Evolutionary conservation across 441 rosid species (phyloP).

Genomic region (Aquilaria agallochum): DNA sequence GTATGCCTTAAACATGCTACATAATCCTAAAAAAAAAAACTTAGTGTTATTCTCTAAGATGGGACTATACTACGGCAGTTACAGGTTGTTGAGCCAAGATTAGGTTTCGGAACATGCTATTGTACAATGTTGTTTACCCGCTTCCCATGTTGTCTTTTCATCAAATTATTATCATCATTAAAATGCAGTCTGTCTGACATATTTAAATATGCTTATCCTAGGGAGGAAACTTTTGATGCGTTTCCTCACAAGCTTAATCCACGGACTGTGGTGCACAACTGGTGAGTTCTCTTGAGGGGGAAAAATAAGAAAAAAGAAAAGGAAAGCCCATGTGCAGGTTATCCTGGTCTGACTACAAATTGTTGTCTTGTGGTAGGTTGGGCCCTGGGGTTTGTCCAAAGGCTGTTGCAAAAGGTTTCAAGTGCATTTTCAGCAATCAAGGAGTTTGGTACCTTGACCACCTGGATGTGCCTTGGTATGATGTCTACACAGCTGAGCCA

Average conservation of each 20-base stretch:
- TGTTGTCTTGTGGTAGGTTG: conserved; percentile 36
- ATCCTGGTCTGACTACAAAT: too few species aligned
- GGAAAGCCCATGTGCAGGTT: too few species aligned
- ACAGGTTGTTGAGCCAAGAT: too few species aligned
- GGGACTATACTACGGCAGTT: background rate
- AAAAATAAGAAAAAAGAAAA: too few species aligned
- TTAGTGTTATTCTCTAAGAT: too few species aligned
- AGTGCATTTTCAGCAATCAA: conserved; percentile 84
- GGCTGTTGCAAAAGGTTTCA: conserved; percentile 76
- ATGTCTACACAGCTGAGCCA: conserved; percentile 71
- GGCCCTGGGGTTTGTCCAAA: conserved; percentile 72
- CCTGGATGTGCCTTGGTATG: conserved; percentile 76
- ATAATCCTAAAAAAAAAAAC: too few species aligned
- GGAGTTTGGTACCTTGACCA: conserved; percentile 91
- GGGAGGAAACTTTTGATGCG: conserved; percentile 83
- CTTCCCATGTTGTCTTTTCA: too few species aligned
- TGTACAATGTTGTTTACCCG: too few species aligned
- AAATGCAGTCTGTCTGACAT: background rate
- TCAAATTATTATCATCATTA: too few species aligned
- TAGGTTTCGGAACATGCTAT: too few species aligned
- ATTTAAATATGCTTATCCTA: conserved; percentile 23
- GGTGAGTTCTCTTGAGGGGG: conserved; percentile 33
- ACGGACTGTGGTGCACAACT: conserved; percentile 68
- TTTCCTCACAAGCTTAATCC: conserved; percentile 63
- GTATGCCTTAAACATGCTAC: conserved; percentile 25